Evolutionary conservation across 176 grass and related monocot species (phyloP), one percentile per base, ranked within the genome.

Genomic region (Cenchrus purpureus): DNA sequence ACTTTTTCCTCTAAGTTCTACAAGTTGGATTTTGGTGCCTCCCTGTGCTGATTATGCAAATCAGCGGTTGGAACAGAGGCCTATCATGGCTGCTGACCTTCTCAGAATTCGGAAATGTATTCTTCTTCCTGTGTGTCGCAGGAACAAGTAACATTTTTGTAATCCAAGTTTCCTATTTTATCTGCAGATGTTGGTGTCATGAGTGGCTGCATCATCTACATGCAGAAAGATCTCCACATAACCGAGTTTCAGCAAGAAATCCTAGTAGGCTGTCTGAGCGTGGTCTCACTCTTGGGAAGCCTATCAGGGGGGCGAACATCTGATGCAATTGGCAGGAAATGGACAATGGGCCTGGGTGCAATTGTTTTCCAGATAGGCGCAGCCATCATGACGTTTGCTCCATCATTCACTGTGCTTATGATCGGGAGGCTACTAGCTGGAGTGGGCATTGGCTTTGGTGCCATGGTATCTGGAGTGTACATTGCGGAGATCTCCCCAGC

Each of bases 401-500:
- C 95, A 63, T 97, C 95, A 45, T 97, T 97, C 88, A 74, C 75
- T 25, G 88, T 92, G 63, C 87, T 97, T 52, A 90, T 95, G 84
- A 92, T 95, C 0, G 95, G 95, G 58, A 86, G 95, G 57, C 92
- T 97, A 31, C 65, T 97, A 2, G 88, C 95, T 28, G 92, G 95
- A 65, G 85, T 95, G 12, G 95, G 95, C 58, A 97, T 97, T 48
- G 95, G 95, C 22, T 97, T 97, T 42, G 95, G 95, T 8, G 87
- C 93, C 63, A 97, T 97, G 95, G 83, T 97, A 80, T 94, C 95
- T 48, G 92, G 88, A 49, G 92, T 95, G n/a, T 97, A 95, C 79
- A 97, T 97, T 61, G 92, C 90, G 12, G 95, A 97, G 95, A 97
- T 97, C 65, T 97, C 95, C 34, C 92, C 95, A 0, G 92, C 92